Evolutionary conservation across 108 stramenopile species (phyloP).

Genomic region (Mayamaea pseudoterrestris): DNA sequence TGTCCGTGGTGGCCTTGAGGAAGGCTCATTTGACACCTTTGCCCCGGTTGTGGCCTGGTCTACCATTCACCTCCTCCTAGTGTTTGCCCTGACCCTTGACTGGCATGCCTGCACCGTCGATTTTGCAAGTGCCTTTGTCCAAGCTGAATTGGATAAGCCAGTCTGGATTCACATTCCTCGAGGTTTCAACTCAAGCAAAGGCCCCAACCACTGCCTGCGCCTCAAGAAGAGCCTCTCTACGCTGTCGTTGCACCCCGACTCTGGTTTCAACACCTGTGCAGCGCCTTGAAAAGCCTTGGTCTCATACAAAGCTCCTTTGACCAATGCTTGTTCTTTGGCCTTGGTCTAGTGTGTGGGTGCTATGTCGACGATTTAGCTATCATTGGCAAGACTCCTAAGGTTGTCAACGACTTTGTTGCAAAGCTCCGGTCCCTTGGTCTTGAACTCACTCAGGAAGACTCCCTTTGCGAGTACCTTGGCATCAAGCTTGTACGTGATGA

Average conservation of each 20-base stretch:
- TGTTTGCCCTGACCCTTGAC: slow-evolving; percentile 5
- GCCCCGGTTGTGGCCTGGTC: slow-evolving; percentile 35
- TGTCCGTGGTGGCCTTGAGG: slow-evolving; percentile 19
- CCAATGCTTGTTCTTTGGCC: slow-evolving; percentile 33
- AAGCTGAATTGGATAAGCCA: slow-evolving; percentile 22
- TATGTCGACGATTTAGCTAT: slow-evolving; percentile 27
- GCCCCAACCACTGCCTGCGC: slow-evolving; percentile 21
- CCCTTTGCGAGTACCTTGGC: slow-evolving; percentile 15
- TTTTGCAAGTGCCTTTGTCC: slow-evolving; percentile 26
- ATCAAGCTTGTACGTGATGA: slow-evolving; percentile 7
- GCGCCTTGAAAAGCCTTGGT: slow-evolving; percentile 8
- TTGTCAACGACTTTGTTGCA: not conserved
- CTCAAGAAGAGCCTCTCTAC: slow-evolving; percentile 20
- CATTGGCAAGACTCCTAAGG: not conserved
- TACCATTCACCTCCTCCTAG: slow-evolving; percentile 19
- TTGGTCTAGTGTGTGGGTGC: slow-evolving; percentile 9
- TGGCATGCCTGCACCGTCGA: slow-evolving; percentile 38
- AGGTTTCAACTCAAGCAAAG: slow-evolving; percentile 22
- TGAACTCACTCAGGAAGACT: slow-evolving; percentile 11
- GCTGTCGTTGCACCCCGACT: too few relatives aligned
- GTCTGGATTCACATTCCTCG: slow-evolving; percentile 32
- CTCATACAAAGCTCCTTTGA: slow-evolving; percentile 26
- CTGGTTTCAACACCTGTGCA: slow-evolving; percentile 22
- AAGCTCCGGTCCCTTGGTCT: not conserved
- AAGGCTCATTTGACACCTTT: slow-evolving; percentile 28